Base-by-base conservation (phyloP, 257 asterid species). In the Parsonsia alboflavescens region DNA sequence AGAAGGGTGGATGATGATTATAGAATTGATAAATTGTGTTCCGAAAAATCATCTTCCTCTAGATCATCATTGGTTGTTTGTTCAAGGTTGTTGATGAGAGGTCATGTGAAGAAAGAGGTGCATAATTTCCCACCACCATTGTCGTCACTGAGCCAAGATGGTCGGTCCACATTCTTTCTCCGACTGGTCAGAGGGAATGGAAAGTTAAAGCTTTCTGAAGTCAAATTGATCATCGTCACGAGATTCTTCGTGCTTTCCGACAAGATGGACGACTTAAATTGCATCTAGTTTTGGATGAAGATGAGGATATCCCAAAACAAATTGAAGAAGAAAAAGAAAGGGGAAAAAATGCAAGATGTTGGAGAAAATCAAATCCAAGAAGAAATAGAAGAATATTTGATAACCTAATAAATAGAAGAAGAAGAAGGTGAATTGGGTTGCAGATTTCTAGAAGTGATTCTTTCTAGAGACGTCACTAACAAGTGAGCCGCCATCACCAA, bases 111-210 rank as follows among this genome's bases (percentile, higher is more conserved):
- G 24, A 77, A 63, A 54, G 80, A 73, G 54, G 54, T 17, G 7
- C 74, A 68, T 77, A 70, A 77, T 46, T 83, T 83, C 15, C 87
- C 87, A 7, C 87, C 87, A 3, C 87, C 83, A 52, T 68, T 83
- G 54, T 77, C 84, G 0, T 83, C 84, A 0, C 46, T 83, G 13
- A 61, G 72, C 41, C 77, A 77, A 26, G 75, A 80, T 12, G 87
- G 87, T 1, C 76, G 71, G 67, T 33, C 87, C 87, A 0, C 49
- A 24, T 80, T 77, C 30, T 83, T 58, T 64, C 74, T 80, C 28
- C 84, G 39, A n/a, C n/a, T n/a, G 80, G 5, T 72, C 84, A 75
- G 87, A 74, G 78, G 33, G 45, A 82, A 83, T 52, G 87, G 84
- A 11, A 78, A 79, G 81, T 72, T 83, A 24, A 76, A 74, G 64